A percentile compares a stretch with the other conserved stretches of the same genome.
phyloP scores from a whole-genome alignment of 805 yeast species.

The Metschnikowia similis region DNA sequence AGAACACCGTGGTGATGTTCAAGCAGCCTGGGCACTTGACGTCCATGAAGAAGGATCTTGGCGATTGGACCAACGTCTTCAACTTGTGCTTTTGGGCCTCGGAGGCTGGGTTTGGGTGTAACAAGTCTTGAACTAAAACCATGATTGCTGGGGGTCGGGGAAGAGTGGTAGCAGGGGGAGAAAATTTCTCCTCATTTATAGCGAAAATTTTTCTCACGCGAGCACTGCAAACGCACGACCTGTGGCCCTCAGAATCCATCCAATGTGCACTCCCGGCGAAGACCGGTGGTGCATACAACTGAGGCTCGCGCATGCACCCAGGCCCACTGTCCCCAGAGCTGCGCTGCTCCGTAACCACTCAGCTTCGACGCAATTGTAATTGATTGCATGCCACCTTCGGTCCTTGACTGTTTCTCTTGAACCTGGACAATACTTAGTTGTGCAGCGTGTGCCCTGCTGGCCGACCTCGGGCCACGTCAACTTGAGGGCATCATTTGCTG shows the following conservation, averaged over 20 bases:
- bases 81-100: slow-evolving; percentile 97
- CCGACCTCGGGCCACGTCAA: too few relatives aligned
- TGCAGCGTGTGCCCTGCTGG: too few relatives aligned
- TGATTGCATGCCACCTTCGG: too few relatives aligned
- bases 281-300: neutral
- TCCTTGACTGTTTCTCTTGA: too few relatives aligned
- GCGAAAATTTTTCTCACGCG: slow-evolving; percentile 10
- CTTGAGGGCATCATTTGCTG: too few relatives aligned
- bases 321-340: neutral
- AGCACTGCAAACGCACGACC: slow-evolving; percentile 9
- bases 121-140: slow-evolving; percentile 98
- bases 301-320: too few relatives aligned
- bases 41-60: slow-evolving; percentile 99
- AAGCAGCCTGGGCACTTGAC: slow-evolving; percentile 99
- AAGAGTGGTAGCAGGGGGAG: neutral
- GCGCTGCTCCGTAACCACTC: neutral
- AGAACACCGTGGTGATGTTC: slow-evolving; percentile 98
- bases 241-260: neutral
- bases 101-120: slow-evolving; percentile 95
- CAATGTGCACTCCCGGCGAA: neutral
- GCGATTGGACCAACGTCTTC: slow-evolving; percentile 94
- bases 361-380: neutral
- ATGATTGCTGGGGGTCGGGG: slow-evolving; percentile 7
- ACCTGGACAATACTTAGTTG: too few relatives aligned
- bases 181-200: neutral